Evolutionary conservation across 176 grass and related monocot genomes (phyloP).

Genomic region (Musa acuminata): DNA sequence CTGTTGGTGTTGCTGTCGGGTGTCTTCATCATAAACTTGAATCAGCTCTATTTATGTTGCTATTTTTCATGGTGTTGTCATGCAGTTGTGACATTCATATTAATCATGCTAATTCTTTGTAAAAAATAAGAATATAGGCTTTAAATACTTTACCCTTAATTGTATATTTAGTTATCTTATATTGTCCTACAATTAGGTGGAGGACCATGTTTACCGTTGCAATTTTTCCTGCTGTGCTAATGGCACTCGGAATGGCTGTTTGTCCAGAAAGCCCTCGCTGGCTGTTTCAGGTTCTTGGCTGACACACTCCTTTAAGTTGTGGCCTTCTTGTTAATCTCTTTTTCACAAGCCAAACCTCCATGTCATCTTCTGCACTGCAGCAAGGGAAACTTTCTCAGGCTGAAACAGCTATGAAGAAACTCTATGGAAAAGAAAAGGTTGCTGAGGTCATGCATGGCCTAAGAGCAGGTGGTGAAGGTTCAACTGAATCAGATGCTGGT

Average conservation of each 20-base stretch:
- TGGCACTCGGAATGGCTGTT: conserved; percentile 85
- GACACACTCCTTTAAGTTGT: neutral
- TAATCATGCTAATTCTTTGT: neutral
- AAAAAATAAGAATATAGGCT: too few species aligned
- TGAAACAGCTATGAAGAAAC: conserved; percentile 84
- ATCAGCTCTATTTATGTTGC: neutral
- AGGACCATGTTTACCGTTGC: conserved; percentile 86
- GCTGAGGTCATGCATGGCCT: conserved; percentile 79
- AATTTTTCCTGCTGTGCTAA: conserved; percentile 64
- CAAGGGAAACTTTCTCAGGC: conserved; percentile 86
- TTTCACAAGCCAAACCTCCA: neutral
- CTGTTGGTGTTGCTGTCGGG: neutral
- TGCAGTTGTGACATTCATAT: neutral
- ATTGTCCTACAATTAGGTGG: conserved; percentile 55
- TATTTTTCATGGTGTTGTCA: neutral
- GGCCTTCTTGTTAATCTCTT: neutral
- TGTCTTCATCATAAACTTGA: neutral
- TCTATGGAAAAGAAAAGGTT: conserved; percentile 92
- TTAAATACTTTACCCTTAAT: neutral
- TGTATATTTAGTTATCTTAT: conserved; percentile 5
- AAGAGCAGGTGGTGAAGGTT: conserved; percentile 56
- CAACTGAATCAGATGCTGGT: conserved; percentile 70
- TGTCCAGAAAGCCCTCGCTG: conserved; percentile 98
- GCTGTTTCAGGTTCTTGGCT: conserved; percentile 83
- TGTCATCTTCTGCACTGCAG: conserved; percentile 31